A percentile compares a stretch with the other conserved stretches of the same genome.
phyloP scores from a whole-genome alignment of 306 rosid species.

The Ochetophila trinervis region DNA sequence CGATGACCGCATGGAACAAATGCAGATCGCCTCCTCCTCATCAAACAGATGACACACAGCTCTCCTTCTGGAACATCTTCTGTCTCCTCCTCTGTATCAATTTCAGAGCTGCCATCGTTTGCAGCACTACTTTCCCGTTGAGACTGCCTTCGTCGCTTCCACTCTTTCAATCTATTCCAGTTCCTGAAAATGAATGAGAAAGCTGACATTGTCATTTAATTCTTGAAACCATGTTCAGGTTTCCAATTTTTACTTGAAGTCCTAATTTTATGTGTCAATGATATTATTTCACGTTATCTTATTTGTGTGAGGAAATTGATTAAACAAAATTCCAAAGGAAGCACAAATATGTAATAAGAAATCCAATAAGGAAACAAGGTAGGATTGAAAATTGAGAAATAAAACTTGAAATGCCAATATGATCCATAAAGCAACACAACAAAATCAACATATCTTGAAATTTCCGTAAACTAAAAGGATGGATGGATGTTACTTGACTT shows the following conservation, averaged over 20 bases:
- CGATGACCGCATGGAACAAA: conserved; percentile 90
- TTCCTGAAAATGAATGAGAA: conserved; percentile 50
- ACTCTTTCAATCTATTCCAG: conserved; percentile 77
- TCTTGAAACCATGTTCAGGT: not conserved
- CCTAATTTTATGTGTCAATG: not conserved
- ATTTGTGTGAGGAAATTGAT: not conserved
- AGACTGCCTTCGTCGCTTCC: conserved; percentile 58
- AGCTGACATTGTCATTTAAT: conserved; percentile 9
- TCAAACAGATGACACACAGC: conserved; percentile 77
- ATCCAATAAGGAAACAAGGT: not conserved
- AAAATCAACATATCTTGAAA: not conserved
- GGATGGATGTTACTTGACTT: not conserved
- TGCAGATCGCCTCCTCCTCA: conserved; percentile 80
- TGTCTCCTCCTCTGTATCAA: conserved; percentile 45
- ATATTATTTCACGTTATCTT: not conserved
- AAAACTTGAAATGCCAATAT: not conserved
- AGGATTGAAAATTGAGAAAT: not conserved
- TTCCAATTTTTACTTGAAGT: not conserved
- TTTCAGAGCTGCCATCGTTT: conserved; percentile 28
- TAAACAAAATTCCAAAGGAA: not conserved
- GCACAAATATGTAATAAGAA: not conserved
- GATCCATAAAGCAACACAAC: not conserved
- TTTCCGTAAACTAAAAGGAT: not conserved
- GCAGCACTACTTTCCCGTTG: conserved; percentile 39
- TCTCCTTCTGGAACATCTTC: conserved; percentile 68